Conservation (phyloP, 139 green algal species). For the Micromonas commoda region DNA sequence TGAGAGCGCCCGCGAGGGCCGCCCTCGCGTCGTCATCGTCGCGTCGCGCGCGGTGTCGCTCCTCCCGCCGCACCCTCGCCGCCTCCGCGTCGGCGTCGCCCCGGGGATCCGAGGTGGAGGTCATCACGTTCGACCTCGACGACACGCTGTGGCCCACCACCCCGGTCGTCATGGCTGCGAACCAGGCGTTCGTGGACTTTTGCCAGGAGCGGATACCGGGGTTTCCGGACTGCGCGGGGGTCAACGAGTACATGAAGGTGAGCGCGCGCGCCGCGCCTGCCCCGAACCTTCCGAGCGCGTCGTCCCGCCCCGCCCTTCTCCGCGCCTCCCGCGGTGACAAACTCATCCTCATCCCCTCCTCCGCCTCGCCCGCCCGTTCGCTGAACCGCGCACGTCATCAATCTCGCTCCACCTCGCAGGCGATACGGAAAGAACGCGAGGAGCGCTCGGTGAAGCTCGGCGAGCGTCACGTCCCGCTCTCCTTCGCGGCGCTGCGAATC, state of each 20-base stretch:
- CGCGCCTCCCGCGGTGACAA: no score
- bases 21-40: background rate
- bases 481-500: constrained; percentile 11
- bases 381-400: no score
- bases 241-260: constrained; percentile 7
- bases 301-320: background rate
- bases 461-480: background rate
- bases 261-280: no score
- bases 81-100: background rate
- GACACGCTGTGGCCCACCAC: constrained; percentile 23
- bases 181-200: constrained; percentile 10
- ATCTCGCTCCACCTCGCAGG: background rate
- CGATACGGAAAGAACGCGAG: background rate
- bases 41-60: no score
- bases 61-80: background rate
- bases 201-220: background rate
- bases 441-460: background rate
- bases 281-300: background rate
- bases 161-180: constrained; percentile 9
- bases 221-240: background rate
- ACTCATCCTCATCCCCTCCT: background rate
- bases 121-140: constrained; percentile 29
- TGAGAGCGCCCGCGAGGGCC: no score
- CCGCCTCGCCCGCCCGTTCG: background rate
- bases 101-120: background rate